Base-by-base conservation (phyloP, 257 asterid species). In the Agastache rugosa region DNA sequence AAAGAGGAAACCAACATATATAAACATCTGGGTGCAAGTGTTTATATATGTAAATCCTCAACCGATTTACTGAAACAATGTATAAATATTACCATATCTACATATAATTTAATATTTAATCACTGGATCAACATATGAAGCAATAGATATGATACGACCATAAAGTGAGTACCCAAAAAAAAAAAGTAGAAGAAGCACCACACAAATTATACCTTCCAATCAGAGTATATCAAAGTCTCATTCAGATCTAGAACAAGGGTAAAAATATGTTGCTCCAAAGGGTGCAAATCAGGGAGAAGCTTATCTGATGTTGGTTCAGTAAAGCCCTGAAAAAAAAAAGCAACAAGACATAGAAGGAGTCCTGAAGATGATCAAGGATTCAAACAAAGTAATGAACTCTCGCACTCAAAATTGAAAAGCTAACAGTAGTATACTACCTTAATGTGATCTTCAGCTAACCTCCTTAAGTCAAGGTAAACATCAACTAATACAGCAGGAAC, bases 201-300 rank as follows among this genome's bases (percentile, higher is more conserved):
- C 20, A 22, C 25, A 66, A 14, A 44, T 8, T 9, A 25, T 80
- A 90, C 99, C 91, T 83, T 90, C 99, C 99, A 94, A 65, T 92
- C 97, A 76, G 96, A 89, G 80, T 79, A 85, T 76, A 92, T 79
- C 84, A 94, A 82, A 19, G 97, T 94, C 75, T 94, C 97, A 66
- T 91, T 92, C 59, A 92, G 81, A 85, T 94, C 97, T 42, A 94
- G 96, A 66, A 94, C 97, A 70, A 94, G 85, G 61, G 99, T 94
- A 74, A 87, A 85, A 53, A 92, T 91, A 78, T 92, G 91, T 61
- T 84, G 90, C 87, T 94, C 99, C 85, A 85, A 19, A 47, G 97
- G 96, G 74, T 89, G 89, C 81, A 94, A 80, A 80, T 92, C 99
- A 41, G 97, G 96, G 35, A 92, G 96, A 69, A 94, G 97, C 88